Base-by-base conservation (phyloP, 2,329 filamentous ascomycete genomes). In the Fusarium miscanthi region DNA sequence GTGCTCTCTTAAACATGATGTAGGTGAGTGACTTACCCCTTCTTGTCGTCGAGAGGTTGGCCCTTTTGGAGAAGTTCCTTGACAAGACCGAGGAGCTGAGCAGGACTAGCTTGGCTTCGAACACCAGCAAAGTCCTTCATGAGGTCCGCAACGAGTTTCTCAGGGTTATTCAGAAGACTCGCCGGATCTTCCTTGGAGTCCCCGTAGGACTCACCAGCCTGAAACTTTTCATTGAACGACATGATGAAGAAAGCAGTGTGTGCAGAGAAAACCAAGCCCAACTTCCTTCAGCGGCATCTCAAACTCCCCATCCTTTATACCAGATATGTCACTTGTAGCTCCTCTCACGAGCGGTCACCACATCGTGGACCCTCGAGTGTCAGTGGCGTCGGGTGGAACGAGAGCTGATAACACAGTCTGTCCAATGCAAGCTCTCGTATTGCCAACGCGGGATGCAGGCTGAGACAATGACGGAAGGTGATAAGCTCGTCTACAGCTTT, bases 41-140 rank as follows among this genome's bases (percentile, higher is more conserved):
- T 85, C 77, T 88, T 90, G 76, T 93, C 91, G 74, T 93, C 84
- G 21, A 89, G 80, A 12, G 85, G 85, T 45, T 87, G 82, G 6
- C 87, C 87, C n/a, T 85, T 84, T 4, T 76, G 60, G 8, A 62
- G 69, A 19, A 82, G 58, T 38, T 76, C 75, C 23, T 81, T 79
- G 46, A 83, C 73, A 33, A 84, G 78, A 8, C 61, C 74, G 9
- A 74, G 70, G 17, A 83, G 62, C 53, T 84, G 74, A 8, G 72
- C 43, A 19, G 75, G 43, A 30, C 78, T 77, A 2, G 73, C 77
- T 59, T 81, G 76, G 46, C 74, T 75, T 6, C 75, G 69, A 40
- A 81, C 56, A 17, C 76, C 78, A 33, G 60, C 59, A 59, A 70
- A 78, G 53, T 82, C 79, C 52, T 78, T 82, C 49, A 83, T 52